Percentiles rank a stretch among this genome's conserved stretches.
Conservation (phyloP, 2,329 filamentous ascomycete genomes). For the Coniochaeta prunicola region DNA sequence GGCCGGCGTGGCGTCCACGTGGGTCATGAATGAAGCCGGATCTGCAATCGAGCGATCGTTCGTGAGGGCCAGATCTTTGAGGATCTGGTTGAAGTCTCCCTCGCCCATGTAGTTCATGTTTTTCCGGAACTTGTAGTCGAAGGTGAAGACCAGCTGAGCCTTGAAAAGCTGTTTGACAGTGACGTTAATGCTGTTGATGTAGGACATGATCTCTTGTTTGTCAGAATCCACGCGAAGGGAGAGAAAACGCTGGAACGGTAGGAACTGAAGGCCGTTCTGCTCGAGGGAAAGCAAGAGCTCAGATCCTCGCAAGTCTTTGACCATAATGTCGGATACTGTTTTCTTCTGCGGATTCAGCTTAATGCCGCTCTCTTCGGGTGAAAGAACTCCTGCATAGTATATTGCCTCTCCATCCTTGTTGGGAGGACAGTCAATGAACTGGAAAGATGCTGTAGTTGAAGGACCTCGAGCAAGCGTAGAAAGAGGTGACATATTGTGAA, state of each 20-base stretch:
- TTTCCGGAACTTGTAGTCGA: conserved; percentile 3
- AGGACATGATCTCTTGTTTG: background rate
- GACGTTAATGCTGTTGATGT: background rate
- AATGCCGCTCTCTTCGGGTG: background rate
- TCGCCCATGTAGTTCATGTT: conserved; percentile 4
- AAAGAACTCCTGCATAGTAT: background rate
- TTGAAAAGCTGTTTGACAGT: conserved; percentile 1
- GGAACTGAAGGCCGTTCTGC: background rate
- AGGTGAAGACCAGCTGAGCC: background rate
- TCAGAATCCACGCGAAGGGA: background rate
- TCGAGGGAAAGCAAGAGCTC: background rate
- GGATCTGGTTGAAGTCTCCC: conserved; percentile 3
- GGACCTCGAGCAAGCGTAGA: background rate
- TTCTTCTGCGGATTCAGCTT: background rate
- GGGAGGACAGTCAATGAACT: conserved; percentile 1
- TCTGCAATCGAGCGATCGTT: conserved; percentile 2
- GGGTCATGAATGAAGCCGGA: conserved; percentile 1
- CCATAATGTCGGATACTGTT: background rate
- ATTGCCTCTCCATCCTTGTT: background rate
- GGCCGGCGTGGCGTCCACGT: background rate
- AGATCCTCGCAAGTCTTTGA: background rate
- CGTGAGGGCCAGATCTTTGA: background rate
- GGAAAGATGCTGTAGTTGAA: background rate
- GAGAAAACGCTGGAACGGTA: background rate
- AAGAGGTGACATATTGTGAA: background rate